Evolutionary conservation across 805 yeast species (phyloP).

Genomic region (Isabelozyma heimii): DNA sequence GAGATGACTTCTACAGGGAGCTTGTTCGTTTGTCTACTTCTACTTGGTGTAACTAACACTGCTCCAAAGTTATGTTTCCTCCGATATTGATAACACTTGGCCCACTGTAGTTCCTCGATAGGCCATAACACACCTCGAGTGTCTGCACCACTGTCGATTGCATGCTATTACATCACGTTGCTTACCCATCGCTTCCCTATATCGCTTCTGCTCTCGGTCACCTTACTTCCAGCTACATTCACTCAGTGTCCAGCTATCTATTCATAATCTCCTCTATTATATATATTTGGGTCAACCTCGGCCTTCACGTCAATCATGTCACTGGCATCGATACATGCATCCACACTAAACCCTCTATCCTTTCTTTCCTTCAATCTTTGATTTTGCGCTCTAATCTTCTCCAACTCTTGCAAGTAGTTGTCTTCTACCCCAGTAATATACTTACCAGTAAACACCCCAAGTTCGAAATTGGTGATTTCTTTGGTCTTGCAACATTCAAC

Average conservation of each 20-base stretch:
- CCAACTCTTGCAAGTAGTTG: constrained; percentile 76
- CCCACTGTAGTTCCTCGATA: too few species aligned
- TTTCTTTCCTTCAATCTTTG: constrained; percentile 45
- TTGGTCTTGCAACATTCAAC: constrained; percentile 64
- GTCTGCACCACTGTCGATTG: too few species aligned
- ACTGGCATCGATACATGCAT: constrained; percentile 38
- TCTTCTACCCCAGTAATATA: constrained; percentile 94
- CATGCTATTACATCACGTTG: too few species aligned
- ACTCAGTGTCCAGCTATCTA: constrained; percentile 1
- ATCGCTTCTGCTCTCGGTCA: background rate
- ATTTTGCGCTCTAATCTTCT: constrained; percentile 76
- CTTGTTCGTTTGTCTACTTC: too few species aligned
- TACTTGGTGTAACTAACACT: too few species aligned
- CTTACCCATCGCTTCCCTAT: background rate
- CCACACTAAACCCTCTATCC: constrained; percentile 40
- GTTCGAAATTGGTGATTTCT: constrained; percentile 69
- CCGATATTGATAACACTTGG: too few species aligned
- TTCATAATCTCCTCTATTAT: constrained; percentile 54
- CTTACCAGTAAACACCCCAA: constrained; percentile 93
- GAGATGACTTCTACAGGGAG: too few species aligned
- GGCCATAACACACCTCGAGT: too few species aligned
- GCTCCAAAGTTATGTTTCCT: too few species aligned
- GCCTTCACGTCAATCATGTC: constrained; percentile 72
- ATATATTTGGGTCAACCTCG: constrained; percentile 60
- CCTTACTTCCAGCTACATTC: too few species aligned